phyloP scores from a whole-genome alignment of 2,329 filamentous ascomycete genomes.

The Venturia effusa region DNA sequence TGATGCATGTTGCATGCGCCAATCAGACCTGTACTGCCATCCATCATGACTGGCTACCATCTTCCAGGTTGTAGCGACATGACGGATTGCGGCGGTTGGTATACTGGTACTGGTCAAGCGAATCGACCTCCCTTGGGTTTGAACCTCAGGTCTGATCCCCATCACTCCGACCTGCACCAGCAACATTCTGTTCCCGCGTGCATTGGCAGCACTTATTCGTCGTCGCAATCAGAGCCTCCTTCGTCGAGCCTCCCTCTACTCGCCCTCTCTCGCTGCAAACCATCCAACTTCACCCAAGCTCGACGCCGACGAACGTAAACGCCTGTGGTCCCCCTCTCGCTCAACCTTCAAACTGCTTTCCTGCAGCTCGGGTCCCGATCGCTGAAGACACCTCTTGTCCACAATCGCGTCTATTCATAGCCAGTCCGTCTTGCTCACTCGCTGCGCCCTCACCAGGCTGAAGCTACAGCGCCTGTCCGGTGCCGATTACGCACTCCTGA shows the following conservation, averaged over 20 bases:
- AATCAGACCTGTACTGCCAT: background rate
- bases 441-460: conserved; percentile 4
- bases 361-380: background rate
- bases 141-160: background rate
- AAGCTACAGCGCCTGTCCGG: background rate
- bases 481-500: background rate
- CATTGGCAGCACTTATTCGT: background rate
- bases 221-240: background rate
- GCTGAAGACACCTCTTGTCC: background rate
- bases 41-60: background rate
- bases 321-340: background rate
- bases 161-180: background rate
- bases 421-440: background rate
- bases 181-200: background rate
- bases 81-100: background rate
- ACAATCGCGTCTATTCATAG: conserved; percentile 3
- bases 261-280: conserved; percentile 5
- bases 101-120: conserved; percentile 7
- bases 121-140: background rate
- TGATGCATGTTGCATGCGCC: background rate
- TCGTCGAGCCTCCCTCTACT: background rate
- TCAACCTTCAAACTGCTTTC: background rate
- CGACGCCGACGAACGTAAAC: background rate
- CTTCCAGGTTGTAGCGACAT: background rate
- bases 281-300: conserved; percentile 1